Base-by-base conservation (phyloP, 1,284 basidiomycete genomes). In the Omphalotus olearius region DNA sequence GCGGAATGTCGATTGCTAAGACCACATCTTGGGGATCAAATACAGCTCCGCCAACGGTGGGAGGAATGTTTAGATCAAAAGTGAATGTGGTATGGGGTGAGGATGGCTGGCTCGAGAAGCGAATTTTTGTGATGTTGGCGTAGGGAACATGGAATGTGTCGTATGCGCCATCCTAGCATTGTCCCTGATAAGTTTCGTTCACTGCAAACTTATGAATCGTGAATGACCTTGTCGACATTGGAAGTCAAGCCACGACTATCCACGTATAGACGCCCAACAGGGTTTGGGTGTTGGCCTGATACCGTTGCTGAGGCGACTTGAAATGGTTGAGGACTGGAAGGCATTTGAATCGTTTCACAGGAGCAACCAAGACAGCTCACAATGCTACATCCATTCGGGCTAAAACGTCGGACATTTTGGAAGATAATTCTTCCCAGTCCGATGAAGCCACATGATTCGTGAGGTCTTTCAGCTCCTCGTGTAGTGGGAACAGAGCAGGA, bases 261-360 rank as follows among this genome's bases (percentile, higher is more conserved):
- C 48, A 82, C 62, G 57, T 78, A 78, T 39, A 85, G 54, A 41
- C 74, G 68, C 57, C 75, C 72, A 7, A 66, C 66, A 14, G 64
- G 64, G 75, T 65, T 17, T 62, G 55, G 49, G 84, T 68, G 47
- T 70, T 65, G 3, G 65, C 36, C 23, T 13, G 45, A 47, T 6
- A 54, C n/a, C 6, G 45, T n/a, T 17, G 46, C 45, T 20, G 41
- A 44, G 14, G 30, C 62, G 13, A 77, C 65, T 17, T 66, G 58
- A 56, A 86, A 84, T 7, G 81, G 79, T 52, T 86, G 83, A 7
- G 83, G 80, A 57, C 83, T 85, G n/a, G 28, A 5, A n/a, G 20
- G 16, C 48, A 38, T 35, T 25, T 54, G 7, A 4, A 36, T 54
- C 37, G 53, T 55, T 53, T 42, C 4, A 9, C 36, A 18, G 33